Conservation (phyloP, 2,329 filamentous ascomycete species). For the Colletotrichum tropicale region DNA sequence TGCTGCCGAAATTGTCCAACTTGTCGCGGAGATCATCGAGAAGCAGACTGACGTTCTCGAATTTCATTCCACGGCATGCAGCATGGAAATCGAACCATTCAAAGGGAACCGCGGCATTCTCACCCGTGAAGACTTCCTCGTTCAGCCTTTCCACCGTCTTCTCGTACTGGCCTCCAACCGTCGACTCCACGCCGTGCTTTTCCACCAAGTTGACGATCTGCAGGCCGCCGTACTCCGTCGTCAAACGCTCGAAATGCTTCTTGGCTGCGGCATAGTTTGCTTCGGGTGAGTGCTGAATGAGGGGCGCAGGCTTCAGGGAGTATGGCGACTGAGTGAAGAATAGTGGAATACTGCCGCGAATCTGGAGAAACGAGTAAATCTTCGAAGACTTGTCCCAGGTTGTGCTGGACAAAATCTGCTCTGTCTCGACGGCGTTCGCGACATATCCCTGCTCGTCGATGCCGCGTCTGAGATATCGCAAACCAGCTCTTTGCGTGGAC, state of each 20-base stretch:
- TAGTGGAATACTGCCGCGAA: slow-evolving; percentile 88
- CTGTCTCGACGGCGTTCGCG: slow-evolving; percentile 92
- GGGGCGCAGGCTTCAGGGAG: slow-evolving; percentile 85
- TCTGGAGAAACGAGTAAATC: slow-evolving; percentile 83
- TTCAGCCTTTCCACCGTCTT: slow-evolving; percentile 71
- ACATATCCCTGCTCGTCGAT: slow-evolving; percentile 88
- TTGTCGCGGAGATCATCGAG: slow-evolving; percentile 71
- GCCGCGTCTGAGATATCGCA: slow-evolving; percentile 88
- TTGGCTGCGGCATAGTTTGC: slow-evolving; percentile 81
- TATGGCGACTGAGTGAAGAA: slow-evolving; percentile 97
- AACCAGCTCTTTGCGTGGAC: slow-evolving; percentile 82
- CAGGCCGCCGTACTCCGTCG: slow-evolving; percentile 73
- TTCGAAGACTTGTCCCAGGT: slow-evolving; percentile 67
- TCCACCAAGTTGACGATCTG: slow-evolving; percentile 88
- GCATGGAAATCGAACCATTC: slow-evolving; percentile 99
- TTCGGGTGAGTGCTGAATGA: slow-evolving; percentile 79
- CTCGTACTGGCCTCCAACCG: slow-evolving; percentile 81
- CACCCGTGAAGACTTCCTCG: slow-evolving; percentile 54
- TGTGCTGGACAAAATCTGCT: slow-evolving; percentile 83
- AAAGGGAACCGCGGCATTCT: slow-evolving; percentile 61
- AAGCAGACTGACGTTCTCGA: slow-evolving; percentile 88
- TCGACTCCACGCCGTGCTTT: slow-evolving; percentile 80
- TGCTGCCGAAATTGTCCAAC: slow-evolving; percentile 76
- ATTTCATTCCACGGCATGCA: slow-evolving; percentile 94
- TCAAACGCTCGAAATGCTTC: slow-evolving; percentile 77